phyloP scores from a whole-genome alignment of 768 basidiomycete species.

The Amanita fuliginea region DNA sequence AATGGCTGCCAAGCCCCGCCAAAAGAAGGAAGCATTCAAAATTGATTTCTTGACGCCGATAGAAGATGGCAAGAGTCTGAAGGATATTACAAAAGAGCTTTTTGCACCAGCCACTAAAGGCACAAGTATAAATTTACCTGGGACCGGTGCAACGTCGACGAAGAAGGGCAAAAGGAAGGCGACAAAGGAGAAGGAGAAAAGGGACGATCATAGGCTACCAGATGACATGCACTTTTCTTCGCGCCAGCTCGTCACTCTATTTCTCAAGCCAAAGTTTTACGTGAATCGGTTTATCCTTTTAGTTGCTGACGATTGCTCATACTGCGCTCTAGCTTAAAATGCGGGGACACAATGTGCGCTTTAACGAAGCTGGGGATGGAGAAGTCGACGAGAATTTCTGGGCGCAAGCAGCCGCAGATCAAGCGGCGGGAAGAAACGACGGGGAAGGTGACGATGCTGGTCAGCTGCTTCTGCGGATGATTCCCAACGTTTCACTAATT shows the following conservation, averaged over 20 bases:
- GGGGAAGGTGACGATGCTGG: constrained; percentile 54
- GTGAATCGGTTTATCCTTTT: constrained; percentile 32
- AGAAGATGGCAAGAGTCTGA: constrained; percentile 45
- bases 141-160: constrained; percentile 31
- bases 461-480: constrained; percentile 20
- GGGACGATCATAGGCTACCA: constrained; percentile 71
- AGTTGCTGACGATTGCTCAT: constrained; percentile 3
- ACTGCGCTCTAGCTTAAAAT: constrained; percentile 59
- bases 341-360: constrained; percentile 58
- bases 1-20: constrained; percentile 37
- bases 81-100: constrained; percentile 55
- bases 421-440: constrained; percentile 39
- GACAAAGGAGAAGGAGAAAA: constrained; percentile 45
- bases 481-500: neutral
- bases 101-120: constrained; percentile 73
- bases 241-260: constrained; percentile 80
- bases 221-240: constrained; percentile 98
- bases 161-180: constrained; percentile 37
- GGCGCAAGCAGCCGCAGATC: constrained; percentile 88
- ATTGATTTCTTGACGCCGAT: constrained; percentile 65
- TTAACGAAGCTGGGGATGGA: constrained; percentile 59
- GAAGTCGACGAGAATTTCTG: constrained; percentile 96
- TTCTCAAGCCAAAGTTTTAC: constrained; percentile 92
- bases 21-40: constrained; percentile 73
- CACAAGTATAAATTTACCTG: constrained; percentile 56